Evolutionary conservation across 768 basidiomycete species (phyloP).

Genomic region (Cyathus striatus): DNA sequence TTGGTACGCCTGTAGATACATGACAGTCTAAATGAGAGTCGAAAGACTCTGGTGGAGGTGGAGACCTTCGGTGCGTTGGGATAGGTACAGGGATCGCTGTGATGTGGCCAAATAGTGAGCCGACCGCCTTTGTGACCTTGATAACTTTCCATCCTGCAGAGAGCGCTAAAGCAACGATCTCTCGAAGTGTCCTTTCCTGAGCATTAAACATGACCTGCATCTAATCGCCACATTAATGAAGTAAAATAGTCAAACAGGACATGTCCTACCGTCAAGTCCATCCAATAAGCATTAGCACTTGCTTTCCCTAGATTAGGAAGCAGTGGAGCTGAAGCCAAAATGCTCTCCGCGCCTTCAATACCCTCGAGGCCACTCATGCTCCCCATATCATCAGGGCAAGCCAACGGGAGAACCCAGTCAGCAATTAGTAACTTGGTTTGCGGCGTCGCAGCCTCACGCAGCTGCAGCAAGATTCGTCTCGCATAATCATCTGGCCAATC

Average conservation of each 20-base stretch:
- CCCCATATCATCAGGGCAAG: slow-evolving; percentile 51
- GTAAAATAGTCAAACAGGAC: background rate
- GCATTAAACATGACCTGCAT: slow-evolving; percentile 69
- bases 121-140: slow-evolving; percentile 51
- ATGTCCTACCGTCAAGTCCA: slow-evolving; percentile 57
- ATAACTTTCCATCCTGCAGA: slow-evolving; percentile 61
- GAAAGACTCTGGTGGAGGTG: slow-evolving; percentile 7
- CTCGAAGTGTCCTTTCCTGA: slow-evolving; percentile 66
- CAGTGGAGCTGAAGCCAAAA: slow-evolving; percentile 56
- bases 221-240: slow-evolving; percentile 24
- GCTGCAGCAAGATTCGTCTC: slow-evolving; percentile 34
- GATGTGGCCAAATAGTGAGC: slow-evolving; percentile 68
- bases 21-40: slow-evolving; percentile 18
- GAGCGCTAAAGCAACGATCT: slow-evolving; percentile 46
- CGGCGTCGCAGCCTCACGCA: slow-evolving; percentile 42
- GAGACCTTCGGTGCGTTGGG: slow-evolving; percentile 24
- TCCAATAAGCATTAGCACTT: slow-evolving; percentile 63
- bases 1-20: slow-evolving; percentile 5
- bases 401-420: slow-evolving; percentile 66
- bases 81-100: slow-evolving; percentile 59
- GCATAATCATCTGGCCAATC: slow-evolving; percentile 72
- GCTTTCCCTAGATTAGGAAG: slow-evolving; percentile 72
- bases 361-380: slow-evolving; percentile 25
- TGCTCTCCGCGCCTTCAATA: slow-evolving; percentile 47
- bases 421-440: slow-evolving; percentile 63